A percentile compares a stretch with the other conserved stretches of the same genome.
Evolutionary conservation across 768 basidiomycete species (phyloP).

Genomic region (Mycena rebaudengoi): DNA sequence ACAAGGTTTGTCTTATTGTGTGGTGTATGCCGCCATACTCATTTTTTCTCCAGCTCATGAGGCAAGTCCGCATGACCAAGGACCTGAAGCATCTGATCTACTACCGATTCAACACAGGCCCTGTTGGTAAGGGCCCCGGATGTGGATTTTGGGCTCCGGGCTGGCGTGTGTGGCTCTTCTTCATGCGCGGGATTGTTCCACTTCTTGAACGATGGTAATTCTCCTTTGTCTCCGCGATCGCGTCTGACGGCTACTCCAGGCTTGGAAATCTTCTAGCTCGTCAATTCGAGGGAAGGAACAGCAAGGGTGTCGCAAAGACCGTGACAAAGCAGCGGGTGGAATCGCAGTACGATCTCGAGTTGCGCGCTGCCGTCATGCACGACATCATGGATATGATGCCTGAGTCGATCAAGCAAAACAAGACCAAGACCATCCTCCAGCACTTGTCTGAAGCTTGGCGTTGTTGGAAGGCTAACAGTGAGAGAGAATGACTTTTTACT

Average conservation of each 20-base stretch:
- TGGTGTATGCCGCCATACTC: constrained; percentile 5
- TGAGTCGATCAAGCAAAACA: constrained; percentile 98
- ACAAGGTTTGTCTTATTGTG: constrained; percentile 71
- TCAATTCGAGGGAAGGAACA: constrained; percentile 98
- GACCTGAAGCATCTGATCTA: constrained; percentile 98
- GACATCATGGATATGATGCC: constrained; percentile 99
- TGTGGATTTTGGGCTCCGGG: constrained; percentile 99
- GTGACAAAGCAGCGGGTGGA: constrained; percentile 99
- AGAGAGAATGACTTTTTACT: constrained; percentile 25
- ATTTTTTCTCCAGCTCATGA: constrained; percentile 75
- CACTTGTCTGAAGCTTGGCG: constrained; percentile 99
- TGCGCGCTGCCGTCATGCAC: constrained; percentile 99
- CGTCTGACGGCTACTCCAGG: constrained; percentile 42
- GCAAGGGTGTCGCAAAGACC: constrained; percentile 95
- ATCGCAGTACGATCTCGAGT: constrained; percentile 96
- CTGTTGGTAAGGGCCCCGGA: constrained; percentile 98
- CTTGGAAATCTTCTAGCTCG: constrained; percentile 96
- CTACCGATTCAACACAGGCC: constrained; percentile 99
- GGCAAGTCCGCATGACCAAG: constrained; percentile 99
- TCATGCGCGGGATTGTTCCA: constrained; percentile 98
- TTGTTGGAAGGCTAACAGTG: constrained; percentile 94
- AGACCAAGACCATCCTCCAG: constrained; percentile 99
- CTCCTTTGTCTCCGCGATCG: neutral
- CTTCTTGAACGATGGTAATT: constrained; percentile 91
- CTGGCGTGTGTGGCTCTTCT: constrained; percentile 99